Percentiles rank a stretch among this genome's conserved stretches.
Conservation (phyloP, 306 rosid species). For the Psophocarpus tetragonolobus region DNA sequence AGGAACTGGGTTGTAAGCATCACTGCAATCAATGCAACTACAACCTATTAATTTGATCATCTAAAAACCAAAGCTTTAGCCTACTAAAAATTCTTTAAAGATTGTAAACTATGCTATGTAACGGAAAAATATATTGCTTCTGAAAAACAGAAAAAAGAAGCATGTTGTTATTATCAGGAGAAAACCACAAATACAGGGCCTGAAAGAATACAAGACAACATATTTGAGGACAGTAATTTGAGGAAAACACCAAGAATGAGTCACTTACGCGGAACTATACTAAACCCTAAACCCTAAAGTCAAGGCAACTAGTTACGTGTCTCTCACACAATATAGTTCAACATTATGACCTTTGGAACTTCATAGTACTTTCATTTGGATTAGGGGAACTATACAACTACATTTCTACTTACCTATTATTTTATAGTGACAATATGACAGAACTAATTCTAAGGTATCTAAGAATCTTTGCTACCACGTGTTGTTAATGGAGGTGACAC, state of each 20-base stretch:
- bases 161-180: conserved; percentile 2
- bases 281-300: too few relatives aligned
- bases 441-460: neutral
- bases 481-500: conserved; percentile 7
- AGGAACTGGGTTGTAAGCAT: conserved; percentile 93
- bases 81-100: neutral
- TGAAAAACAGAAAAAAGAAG: conserved; percentile 1
- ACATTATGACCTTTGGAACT: neutral
- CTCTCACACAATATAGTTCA: neutral
- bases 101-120: neutral
- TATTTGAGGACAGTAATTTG: neutral
- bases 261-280: neutral
- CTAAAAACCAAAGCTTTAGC: neutral
- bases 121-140: neutral
- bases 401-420: neutral
- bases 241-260: neutral
- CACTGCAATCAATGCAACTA: conserved; percentile 55
- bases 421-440: neutral
- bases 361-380: conserved; percentile 4
- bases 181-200: neutral
- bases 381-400: neutral
- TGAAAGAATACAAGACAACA: neutral
- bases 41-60: conserved; percentile 11
- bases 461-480: conserved; percentile 3
- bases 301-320: neutral